Percentiles rank a stretch among this genome's conserved stretches.
Evolutionary conservation across 192 early-diverging fungal species (phyloP).

Genomic region (Dissophora ornata): DNA sequence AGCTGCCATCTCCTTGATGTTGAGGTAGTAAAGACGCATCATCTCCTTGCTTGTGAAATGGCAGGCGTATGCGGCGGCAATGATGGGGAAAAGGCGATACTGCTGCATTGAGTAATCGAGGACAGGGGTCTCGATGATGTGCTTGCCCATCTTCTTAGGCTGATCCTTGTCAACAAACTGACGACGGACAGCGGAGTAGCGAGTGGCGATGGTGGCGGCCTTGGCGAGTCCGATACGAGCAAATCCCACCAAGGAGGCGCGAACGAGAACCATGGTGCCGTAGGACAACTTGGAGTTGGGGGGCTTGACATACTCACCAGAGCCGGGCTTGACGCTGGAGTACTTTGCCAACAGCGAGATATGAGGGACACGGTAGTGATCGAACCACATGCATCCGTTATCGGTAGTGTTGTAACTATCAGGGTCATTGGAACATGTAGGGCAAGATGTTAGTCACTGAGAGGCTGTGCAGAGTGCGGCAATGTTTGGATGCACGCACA

Average conservation of each 20-base stretch:
- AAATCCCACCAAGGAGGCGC: conserved; percentile 78
- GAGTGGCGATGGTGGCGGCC: conserved; percentile 76
- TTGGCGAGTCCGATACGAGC: conserved; percentile 69
- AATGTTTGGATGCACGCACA: too few relatives aligned
- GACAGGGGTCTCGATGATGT: conserved; percentile 73
- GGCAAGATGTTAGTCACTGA: neutral
- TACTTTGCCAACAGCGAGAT: conserved; percentile 81
- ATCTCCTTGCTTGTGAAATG: conserved; percentile 77
- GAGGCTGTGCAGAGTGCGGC: too few relatives aligned
- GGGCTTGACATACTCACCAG: conserved; percentile 79
- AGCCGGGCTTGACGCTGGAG: conserved; percentile 71
- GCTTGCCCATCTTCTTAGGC: conserved; percentile 58
- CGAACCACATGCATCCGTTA: conserved; percentile 88
- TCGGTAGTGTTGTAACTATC: conserved; percentile 79
- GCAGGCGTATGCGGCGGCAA: conserved; percentile 81
- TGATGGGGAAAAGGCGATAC: conserved; percentile 74
- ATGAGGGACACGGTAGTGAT: conserved; percentile 83
- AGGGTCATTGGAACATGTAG: conserved; percentile 7
- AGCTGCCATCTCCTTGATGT: conserved; percentile 62
- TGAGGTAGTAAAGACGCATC: conserved; percentile 68
- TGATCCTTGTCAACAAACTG: conserved; percentile 75
- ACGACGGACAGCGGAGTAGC: conserved; percentile 77
- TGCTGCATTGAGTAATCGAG: conserved; percentile 86
- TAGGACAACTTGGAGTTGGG: conserved; percentile 84
- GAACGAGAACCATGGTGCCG: conserved; percentile 88